Evolutionary conservation across 495 filamentous ascomycete species (phyloP), one percentile per base, ranked within the genome.

Genomic region (Aspergillus kassunensis): DNA sequence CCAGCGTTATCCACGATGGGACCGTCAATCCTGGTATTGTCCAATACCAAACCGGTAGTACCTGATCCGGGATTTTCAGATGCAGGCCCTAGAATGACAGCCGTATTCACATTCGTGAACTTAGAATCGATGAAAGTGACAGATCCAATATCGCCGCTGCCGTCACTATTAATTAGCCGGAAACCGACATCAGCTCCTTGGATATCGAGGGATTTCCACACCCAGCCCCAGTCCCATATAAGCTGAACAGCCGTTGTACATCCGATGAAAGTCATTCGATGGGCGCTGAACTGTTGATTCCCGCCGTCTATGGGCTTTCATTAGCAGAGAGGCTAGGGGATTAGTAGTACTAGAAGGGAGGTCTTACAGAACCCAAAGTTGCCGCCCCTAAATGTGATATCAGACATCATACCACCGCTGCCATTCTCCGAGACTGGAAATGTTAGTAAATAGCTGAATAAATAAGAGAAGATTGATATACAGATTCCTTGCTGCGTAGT

Each of bases 141-240:
- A 12, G 37, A 51, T 13, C 37, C 48, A 25, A 51, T 7, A 20
- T 51, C 30, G 3, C 48, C 48, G 19, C 20, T 40, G 5, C 36
- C 48, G 13, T 51, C 48, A 35, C 24, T 31, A n/a, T 39, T 35
- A 2, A 46, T 15, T 18, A 54, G 30, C 6, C 51, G 42, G 19
- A 48, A 23, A 10, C 51, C 51, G 18, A 54, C 51, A 1, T 40
- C 25, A 9, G 43, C 34, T 13, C 51, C 44, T 8, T 45, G 24
- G 3, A 54, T 37, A 19, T 39, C 8, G n/a, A 54, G 23, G n/a
- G 33, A 40, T 21, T 45, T 46, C 51, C 51, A 54, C 2, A 46
- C 44, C 51, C 51, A 54, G 15, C 34, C 44, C 51, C 51, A 54
- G 34, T 54, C 51, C 51, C 51, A 54, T 18, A 54, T 46, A 19